Percentiles rank a stretch among this genome's conserved stretches.
These are phyloP conservation scores for Caulochytrium protostelioides DNA, from an alignment of 371 early-diverging fungal species.

Conservation along the genomic window DNA sequence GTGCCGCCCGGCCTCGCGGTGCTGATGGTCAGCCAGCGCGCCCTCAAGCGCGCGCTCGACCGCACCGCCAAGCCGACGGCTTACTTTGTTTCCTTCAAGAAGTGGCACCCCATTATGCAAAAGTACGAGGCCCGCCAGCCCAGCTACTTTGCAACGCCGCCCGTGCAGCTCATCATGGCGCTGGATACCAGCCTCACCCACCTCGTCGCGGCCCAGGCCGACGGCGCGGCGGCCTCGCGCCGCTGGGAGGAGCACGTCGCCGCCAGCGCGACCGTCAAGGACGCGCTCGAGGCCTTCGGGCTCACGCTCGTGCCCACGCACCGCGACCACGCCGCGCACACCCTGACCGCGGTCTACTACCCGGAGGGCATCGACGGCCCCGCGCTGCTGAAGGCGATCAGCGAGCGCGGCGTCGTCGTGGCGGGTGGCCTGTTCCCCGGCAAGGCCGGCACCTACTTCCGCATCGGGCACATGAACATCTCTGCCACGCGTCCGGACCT, in stretches of 20 bases:
- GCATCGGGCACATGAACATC: conserved; percentile 47
- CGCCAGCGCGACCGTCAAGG: conserved; percentile 50
- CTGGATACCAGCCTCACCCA: conserved; percentile 63
- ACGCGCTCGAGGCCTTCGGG: conserved; percentile 40
- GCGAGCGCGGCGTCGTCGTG: conserved; percentile 58
- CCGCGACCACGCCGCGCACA: conserved; percentile 56
- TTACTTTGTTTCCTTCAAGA: conserved; percentile 21
- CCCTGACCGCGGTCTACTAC: conserved; percentile 84
- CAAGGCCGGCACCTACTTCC: conserved; percentile 75
- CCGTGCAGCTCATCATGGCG: conserved; percentile 80
- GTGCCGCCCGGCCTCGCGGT: conserved; percentile 36
- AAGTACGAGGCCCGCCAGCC: conserved; percentile 78
- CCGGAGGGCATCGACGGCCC: conserved; percentile 58
- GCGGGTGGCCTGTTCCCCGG: conserved; percentile 84
- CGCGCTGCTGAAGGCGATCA: conserved; percentile 53
- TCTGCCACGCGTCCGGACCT: too few relatives aligned
- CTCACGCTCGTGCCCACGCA: conserved; percentile 44
- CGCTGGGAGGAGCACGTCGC: conserved; percentile 47
- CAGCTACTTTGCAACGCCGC: conserved; percentile 91
- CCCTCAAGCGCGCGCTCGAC: conserved; percentile 31
- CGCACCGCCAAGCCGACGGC: conserved; percentile 43
- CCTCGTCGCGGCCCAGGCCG: conserved; percentile 35
- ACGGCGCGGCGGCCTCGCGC: conserved; percentile 41
- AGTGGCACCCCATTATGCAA: conserved; percentile 55
- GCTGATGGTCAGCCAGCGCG: conserved; percentile 42